A percentile compares a stretch with the other conserved stretches of the same genome.
phyloP scores from a whole-genome alignment of 257 asterid genomes.

The Ajuga chamaepitys region DNA sequence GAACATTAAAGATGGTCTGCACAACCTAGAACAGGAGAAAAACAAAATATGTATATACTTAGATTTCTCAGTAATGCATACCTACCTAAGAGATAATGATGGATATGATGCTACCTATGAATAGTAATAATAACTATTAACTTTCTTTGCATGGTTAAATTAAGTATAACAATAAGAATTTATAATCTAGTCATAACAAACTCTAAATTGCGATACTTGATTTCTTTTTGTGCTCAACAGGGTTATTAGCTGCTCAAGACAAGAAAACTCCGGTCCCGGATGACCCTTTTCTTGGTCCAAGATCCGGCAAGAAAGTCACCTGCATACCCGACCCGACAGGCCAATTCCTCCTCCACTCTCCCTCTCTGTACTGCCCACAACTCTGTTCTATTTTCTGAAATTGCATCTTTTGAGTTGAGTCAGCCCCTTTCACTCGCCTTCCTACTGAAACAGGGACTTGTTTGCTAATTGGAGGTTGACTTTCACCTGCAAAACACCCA shows the following conservation, averaged over 20 bases:
- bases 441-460: neutral
- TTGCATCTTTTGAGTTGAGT: slow-evolving; percentile 23
- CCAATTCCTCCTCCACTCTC: slow-evolving; percentile 20
- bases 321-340: slow-evolving; percentile 63
- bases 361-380: slow-evolving; percentile 19
- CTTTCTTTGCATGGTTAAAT: too few species aligned
- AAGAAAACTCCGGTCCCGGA: slow-evolving; percentile 80
- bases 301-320: slow-evolving; percentile 60
- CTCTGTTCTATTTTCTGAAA: too few species aligned
- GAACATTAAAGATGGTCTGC: neutral
- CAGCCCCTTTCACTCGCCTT: slow-evolving; percentile 26
- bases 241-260: slow-evolving; percentile 29
- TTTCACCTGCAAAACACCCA: slow-evolving; percentile 32
- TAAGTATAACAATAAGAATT: too few species aligned
- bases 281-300: slow-evolving; percentile 30
- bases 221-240: slow-evolving; percentile 37
- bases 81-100: neutral
- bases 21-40: neutral
- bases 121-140: neutral
- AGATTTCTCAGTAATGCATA: slow-evolving; percentile 2
- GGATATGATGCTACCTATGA: neutral
- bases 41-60: neutral
- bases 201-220: slow-evolving; percentile 53
- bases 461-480: slow-evolving; percentile 21
- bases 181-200: too few species aligned